Evolutionary conservation across 345 rosid species (phyloP).

Genomic region (Gossypium turneri): DNA sequence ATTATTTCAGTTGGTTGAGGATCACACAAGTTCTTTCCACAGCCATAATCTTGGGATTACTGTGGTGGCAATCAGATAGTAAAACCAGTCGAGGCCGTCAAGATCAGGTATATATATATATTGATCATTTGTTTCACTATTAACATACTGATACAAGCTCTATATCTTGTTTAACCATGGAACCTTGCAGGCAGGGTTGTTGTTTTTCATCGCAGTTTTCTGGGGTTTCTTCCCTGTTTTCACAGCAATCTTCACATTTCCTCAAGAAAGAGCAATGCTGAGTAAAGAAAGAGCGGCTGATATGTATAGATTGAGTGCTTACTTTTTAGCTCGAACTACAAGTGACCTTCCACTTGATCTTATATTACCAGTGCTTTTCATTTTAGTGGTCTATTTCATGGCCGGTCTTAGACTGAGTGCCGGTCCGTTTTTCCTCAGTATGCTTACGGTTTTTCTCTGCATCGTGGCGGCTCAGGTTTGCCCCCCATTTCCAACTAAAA

Average conservation of each 20-base stretch:
- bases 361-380: slow-evolving; percentile 75
- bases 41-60: slow-evolving; percentile 77
- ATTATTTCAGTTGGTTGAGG: slow-evolving; percentile 92
- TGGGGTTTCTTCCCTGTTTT: slow-evolving; percentile 99
- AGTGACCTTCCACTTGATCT: slow-evolving; percentile 96
- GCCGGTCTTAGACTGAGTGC: slow-evolving; percentile 68
- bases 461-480: slow-evolving; percentile 90
- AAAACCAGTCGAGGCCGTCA: slow-evolving; percentile 52
- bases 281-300: slow-evolving; percentile 92
- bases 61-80: slow-evolving; percentile 91
- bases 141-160: too few relatives aligned
- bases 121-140: neutral
- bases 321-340: slow-evolving; percentile 87
- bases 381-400: slow-evolving; percentile 91
- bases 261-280: slow-evolving; percentile 95
- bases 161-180: too few relatives aligned
- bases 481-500: neutral
- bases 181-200: slow-evolving; percentile 72
- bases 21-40: slow-evolving; percentile 91
- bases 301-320: slow-evolving; percentile 90
- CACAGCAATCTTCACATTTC: slow-evolving; percentile 94
- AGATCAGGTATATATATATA: slow-evolving; percentile 64
- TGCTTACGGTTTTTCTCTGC: slow-evolving; percentile 79
- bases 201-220: slow-evolving; percentile 93
- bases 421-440: slow-evolving; percentile 68